phyloP scores from a whole-genome alignment of 1,284 basidiomycete species.

The Cerioporus squamosus region DNA sequence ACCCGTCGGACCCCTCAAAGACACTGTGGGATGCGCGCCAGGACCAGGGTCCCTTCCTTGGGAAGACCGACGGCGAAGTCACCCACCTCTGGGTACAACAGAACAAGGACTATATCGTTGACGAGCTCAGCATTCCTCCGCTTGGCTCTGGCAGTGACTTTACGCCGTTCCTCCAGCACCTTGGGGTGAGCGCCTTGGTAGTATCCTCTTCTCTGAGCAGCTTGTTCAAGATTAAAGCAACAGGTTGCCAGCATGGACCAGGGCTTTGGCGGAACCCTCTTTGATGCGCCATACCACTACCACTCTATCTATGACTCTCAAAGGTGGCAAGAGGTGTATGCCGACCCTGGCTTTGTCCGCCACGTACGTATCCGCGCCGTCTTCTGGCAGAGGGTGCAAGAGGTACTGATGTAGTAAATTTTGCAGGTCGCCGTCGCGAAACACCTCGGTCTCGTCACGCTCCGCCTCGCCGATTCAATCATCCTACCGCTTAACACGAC shows the following conservation, averaged over 20 bases:
- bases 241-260: constrained; percentile 58
- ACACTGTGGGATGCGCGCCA: constrained; percentile 70
- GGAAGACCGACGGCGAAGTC: constrained; percentile 38
- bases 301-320: constrained; percentile 78
- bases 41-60: constrained; percentile 59
- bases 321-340: constrained; percentile 72
- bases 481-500: constrained; percentile 76
- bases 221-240: neutral
- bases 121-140: constrained; percentile 39
- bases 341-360: constrained; percentile 71
- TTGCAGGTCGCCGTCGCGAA: constrained; percentile 67
- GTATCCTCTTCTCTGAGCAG: neutral
- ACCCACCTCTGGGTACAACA: constrained; percentile 30
- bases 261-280: constrained; percentile 50
- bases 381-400: neutral
- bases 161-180: constrained; percentile 78
- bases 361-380: constrained; percentile 48
- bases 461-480: constrained; percentile 63
- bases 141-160: constrained; percentile 74
- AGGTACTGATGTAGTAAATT: neutral
- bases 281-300: constrained; percentile 77
- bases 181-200: constrained; percentile 44
- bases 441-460: constrained; percentile 61
- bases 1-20: constrained; percentile 57
- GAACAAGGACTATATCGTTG: constrained; percentile 27